Evolutionary conservation across 768 basidiomycete genomes (phyloP).

Genomic region (Exsudoporus frostii): DNA sequence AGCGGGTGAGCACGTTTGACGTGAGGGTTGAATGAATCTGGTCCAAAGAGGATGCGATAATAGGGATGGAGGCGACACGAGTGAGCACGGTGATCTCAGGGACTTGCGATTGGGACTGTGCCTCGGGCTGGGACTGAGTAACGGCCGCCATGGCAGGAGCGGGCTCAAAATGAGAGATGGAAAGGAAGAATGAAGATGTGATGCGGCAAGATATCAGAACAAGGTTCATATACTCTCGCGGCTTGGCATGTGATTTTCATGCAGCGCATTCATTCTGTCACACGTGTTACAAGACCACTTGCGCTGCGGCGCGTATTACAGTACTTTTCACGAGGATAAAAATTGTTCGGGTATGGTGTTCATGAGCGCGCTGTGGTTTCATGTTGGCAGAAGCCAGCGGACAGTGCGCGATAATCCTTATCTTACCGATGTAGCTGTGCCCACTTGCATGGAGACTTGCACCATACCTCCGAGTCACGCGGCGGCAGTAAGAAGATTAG

Average conservation of each 20-base stretch:
- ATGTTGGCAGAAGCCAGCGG: neutral
- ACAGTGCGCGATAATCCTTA: neutral
- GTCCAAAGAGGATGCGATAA: constrained; percentile 61
- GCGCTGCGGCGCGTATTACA: neutral
- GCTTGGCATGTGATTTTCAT: constrained; percentile 24
- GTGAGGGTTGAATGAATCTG: constrained; percentile 59
- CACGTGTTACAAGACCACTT: constrained; percentile 19
- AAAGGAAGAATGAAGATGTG: constrained; percentile 3
- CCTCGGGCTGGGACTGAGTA: constrained; percentile 22
- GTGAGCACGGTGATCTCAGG: constrained; percentile 61
- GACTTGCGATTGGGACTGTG: constrained; percentile 16
- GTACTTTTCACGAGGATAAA: constrained; percentile 4
- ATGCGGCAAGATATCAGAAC: constrained; percentile 11
- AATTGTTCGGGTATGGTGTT: too few species aligned
- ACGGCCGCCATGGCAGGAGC: constrained; percentile 35
- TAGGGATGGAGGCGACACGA: constrained; percentile 70
- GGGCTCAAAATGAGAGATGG: neutral
- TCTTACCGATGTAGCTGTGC: neutral
- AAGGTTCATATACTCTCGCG: constrained; percentile 27
- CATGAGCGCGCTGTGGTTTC: neutral
- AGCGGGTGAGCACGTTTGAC: constrained; percentile 57
- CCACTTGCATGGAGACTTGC: neutral
- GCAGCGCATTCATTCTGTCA: constrained; percentile 19
- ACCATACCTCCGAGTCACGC: neutral
- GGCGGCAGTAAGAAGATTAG: neutral